A percentile compares a stretch with the other conserved stretches of the same genome.
phyloP scores from a whole-genome alignment of 306 rosid genomes.

The Lagenaria siceraria region DNA sequence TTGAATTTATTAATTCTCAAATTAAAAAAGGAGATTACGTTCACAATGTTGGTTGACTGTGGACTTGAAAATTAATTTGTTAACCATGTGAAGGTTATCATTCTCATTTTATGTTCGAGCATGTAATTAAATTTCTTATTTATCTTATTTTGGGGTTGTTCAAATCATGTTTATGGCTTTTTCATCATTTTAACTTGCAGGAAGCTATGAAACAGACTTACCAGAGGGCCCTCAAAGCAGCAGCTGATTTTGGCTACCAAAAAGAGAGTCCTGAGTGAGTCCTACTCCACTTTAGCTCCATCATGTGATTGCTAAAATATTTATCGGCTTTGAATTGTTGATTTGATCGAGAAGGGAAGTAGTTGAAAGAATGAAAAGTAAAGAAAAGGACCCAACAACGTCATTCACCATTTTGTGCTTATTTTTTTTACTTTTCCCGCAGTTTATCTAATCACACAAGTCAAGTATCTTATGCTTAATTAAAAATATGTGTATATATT shows the following conservation, averaged over 20 bases:
- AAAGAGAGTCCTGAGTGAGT: constrained; percentile 95
- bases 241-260: constrained; percentile 66
- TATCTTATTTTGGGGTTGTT: not conserved
- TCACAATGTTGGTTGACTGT: not conserved
- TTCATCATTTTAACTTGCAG: constrained; percentile 23
- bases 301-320: not conserved
- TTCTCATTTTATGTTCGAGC: not conserved
- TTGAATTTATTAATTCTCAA: not conserved
- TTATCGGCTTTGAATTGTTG: not conserved
- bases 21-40: not conserved
- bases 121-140: not conserved
- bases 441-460: not conserved
- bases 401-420: not conserved
- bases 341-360: not conserved
- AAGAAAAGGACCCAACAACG: not conserved
- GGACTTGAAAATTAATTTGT: not conserved
- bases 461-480: not conserved
- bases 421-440: not conserved
- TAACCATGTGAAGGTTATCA: not conserved
- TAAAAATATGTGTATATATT: not conserved
- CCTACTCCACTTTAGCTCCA: constrained; percentile 3
- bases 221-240: constrained; percentile 84
- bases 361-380: not conserved
- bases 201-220: constrained; percentile 93
- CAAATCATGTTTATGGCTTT: constrained; percentile 1